These are phyloP conservation scores for Boletus rubroflammeus DNA, from an alignment of 768 basidiomycete genomes.

Conservation along the genomic window DNA sequence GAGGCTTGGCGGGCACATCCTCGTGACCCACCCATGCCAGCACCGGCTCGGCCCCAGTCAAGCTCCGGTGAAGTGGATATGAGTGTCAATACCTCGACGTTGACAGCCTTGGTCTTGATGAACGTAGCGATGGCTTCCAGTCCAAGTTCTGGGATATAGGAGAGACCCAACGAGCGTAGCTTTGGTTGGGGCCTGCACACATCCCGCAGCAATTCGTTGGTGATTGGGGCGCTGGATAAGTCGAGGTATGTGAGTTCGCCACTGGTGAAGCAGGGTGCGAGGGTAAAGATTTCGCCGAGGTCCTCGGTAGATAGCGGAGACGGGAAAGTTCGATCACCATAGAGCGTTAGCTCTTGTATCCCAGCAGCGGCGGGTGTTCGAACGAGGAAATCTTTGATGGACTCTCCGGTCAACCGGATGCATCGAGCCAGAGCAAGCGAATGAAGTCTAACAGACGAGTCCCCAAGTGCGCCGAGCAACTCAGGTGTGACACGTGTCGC, in stretches of 20 bases:
- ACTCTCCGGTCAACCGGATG: constrained; percentile 74
- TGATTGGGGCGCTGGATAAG: constrained; percentile 78
- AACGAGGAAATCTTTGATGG: constrained; percentile 71
- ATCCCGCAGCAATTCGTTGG: constrained; percentile 46
- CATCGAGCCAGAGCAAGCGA: constrained; percentile 86
- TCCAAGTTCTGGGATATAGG: constrained; percentile 72
- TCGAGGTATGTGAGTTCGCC: constrained; percentile 85
- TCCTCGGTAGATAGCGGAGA: constrained; percentile 68
- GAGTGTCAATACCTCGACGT: constrained; percentile 85
- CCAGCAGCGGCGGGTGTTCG: constrained; percentile 58
- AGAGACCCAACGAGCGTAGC: constrained; percentile 86
- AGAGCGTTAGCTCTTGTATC: constrained; percentile 79
- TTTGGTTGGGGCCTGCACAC: constrained; percentile 61
- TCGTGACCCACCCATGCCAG: constrained; percentile 27
- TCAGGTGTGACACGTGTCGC: constrained; percentile 80
- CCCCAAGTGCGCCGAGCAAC: constrained; percentile 63
- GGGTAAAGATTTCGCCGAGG: constrained; percentile 59
- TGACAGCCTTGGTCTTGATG: constrained; percentile 59
- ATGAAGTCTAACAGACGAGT: constrained; percentile 66
- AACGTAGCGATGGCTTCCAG: constrained; percentile 67
- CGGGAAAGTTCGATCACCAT: constrained; percentile 81
- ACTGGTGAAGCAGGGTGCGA: constrained; percentile 75
- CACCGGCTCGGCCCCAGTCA: constrained; percentile 45
- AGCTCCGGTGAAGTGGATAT: constrained; percentile 74
- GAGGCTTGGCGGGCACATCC: constrained; percentile 63